Evolutionary conservation across 2,329 filamentous ascomycete genomes (phyloP), one percentile per base, ranked within the genome.

Genomic region (Trichoderma guizhouense): DNA sequence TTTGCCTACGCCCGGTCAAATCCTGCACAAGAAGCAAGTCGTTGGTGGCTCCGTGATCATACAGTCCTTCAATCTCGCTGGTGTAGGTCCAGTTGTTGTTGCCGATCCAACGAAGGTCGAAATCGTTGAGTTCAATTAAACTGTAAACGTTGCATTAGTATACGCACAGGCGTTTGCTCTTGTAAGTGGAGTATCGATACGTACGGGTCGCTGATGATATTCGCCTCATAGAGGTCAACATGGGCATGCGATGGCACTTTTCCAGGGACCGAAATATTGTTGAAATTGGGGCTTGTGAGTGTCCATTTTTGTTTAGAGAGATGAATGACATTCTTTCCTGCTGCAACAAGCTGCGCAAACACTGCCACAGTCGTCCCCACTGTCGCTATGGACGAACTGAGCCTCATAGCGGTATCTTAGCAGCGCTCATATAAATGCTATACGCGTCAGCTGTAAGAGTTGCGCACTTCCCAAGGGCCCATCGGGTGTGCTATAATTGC

Each of bases 41-140:
- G 67, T 53, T 67, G 21, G 8, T 28, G 21, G 21, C 7, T 24
- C 43, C 24, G 1, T 69, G 30, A 57, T 67, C 64, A 55, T 67
- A 67, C 51, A 67, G 30, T 18, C 64, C 64, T 36, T 57, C 14
- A 26, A 67, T 57, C 7, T 67, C 64, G 32, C 64, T 67, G 14
- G 51, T 57, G 32, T 67, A 67, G 8, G 64, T 67, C 64, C 64
- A 67, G 15, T 67, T 67, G 39, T 28, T 67, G 7, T 39, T 18
- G 51, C 64, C 64, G 24, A 67, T 55, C 64, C 64, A 67, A 21
- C 64, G 64, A 24, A 67, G 64, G 51, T 67, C 18, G 14, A 67
- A 67, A 26, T 67, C 64, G 9, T 67, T 67, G 18, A 67, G 32
- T 24, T 57, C 64, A 32, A 57, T 67, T 32, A 67, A 39, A n/a